Conservation (phyloP, 768 basidiomycete species). For the Suillus subalutaceus region DNA sequence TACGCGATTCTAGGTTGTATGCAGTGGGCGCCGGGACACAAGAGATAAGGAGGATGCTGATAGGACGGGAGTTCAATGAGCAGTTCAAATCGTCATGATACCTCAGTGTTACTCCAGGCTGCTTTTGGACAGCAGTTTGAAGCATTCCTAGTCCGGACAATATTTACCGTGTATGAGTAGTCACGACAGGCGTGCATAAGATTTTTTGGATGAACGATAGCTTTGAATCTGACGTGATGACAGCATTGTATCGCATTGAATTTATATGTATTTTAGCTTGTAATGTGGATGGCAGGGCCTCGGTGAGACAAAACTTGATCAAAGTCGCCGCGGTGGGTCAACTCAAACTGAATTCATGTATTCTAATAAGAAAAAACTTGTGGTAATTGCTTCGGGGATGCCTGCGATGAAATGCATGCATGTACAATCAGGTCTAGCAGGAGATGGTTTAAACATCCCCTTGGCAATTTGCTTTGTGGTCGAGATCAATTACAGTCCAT, state of each 20-base stretch:
- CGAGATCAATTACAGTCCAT: background rate
- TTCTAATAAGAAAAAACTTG: background rate
- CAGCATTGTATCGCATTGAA: background rate
- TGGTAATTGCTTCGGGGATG: background rate
- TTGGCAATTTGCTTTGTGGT: background rate
- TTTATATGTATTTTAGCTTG: background rate
- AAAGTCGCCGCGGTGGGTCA: background rate
- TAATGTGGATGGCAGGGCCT: background rate
- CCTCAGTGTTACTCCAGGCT: background rate
- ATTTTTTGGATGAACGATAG: background rate
- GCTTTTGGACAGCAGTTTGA: background rate
- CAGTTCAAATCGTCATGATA: constrained; percentile 44
- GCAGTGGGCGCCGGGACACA: constrained; percentile 97
- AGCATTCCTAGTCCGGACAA: background rate
- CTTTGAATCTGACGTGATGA: background rate
- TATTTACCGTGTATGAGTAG: background rate
- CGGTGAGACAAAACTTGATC: background rate
- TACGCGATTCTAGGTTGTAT: constrained; percentile 87
- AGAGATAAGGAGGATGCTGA: constrained; percentile 92
- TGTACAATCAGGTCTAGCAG: background rate
- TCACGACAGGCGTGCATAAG: background rate
- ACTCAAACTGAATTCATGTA: background rate
- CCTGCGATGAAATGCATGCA: background rate
- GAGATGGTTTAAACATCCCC: background rate
- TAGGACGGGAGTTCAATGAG: constrained; percentile 90